Conservation (phyloP, 192 early-diverging fungal species). For the Coemansia sp. region DNA sequence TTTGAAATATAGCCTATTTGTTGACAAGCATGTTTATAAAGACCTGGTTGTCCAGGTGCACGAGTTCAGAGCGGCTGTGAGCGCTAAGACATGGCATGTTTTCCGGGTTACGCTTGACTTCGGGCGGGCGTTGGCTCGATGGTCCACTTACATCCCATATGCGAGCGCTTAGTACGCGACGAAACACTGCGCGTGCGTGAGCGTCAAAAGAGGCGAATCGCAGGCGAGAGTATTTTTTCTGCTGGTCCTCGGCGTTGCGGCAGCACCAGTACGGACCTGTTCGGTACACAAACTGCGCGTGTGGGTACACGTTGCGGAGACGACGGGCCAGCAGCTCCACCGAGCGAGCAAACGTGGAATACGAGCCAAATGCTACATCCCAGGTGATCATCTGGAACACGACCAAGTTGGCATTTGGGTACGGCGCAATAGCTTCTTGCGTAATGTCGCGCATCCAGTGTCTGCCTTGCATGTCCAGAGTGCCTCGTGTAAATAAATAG, state of each 20-base stretch:
- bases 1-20: neutral
- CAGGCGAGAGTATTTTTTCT: constrained; percentile 34
- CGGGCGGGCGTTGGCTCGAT: constrained; percentile 17
- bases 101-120: constrained; percentile 22
- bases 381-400: constrained; percentile 43
- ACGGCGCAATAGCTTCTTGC: neutral
- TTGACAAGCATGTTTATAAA: constrained; percentile 45
- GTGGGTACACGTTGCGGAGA: constrained; percentile 24
- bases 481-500: constrained; percentile 47
- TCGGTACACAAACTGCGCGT: constrained; percentile 32
- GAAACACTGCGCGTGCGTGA: constrained; percentile 18
- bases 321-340: constrained; percentile 13
- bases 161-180: constrained; percentile 11
- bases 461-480: constrained; percentile 38
- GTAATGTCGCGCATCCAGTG: constrained; percentile 45
- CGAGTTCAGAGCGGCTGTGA: constrained; percentile 26
- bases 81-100: constrained; percentile 46
- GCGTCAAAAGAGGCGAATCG: constrained; percentile 32
- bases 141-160: constrained; percentile 30
- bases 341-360: constrained; percentile 9
- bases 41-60: constrained; percentile 46
- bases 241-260: constrained; percentile 18
- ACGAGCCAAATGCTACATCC: constrained; percentile 31
- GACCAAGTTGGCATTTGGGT: constrained; percentile 17
- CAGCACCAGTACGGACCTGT: constrained; percentile 48